Evolutionary conservation across 257 asterid genomes (phyloP).

Genomic region (Solanum bukasovii): DNA sequence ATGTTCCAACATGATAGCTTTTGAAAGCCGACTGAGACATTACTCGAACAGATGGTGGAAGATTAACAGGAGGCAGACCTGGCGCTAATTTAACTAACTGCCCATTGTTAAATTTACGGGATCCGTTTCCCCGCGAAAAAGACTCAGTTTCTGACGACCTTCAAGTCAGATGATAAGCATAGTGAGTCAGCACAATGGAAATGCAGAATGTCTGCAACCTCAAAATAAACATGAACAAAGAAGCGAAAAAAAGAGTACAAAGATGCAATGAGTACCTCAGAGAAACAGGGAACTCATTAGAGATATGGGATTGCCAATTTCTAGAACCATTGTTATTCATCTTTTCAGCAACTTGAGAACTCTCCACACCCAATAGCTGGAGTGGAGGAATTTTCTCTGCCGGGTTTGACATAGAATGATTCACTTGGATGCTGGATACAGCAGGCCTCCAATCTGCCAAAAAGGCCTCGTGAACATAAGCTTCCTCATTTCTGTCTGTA

Average conservation of each 20-base stretch:
- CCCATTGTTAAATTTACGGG: conserved; percentile 46
- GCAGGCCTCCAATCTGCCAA: conserved; percentile 89
- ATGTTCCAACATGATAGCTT: conserved; percentile 34
- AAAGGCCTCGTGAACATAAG: conserved; percentile 94
- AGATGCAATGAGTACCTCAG: conserved; percentile 31
- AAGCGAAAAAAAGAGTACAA: neutral
- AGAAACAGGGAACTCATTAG: conserved; percentile 31
- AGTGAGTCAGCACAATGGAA: conserved; percentile 9
- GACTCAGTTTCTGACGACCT: conserved; percentile 44
- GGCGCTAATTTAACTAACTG: conserved; percentile 89
- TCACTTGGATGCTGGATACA: conserved; percentile 23
- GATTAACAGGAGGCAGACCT: conserved; percentile 86
- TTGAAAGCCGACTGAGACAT: conserved; percentile 83
- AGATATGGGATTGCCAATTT: conserved; percentile 20
- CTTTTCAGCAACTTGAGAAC: conserved; percentile 30
- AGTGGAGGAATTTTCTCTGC: conserved; percentile 10
- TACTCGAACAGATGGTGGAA: conserved; percentile 92
- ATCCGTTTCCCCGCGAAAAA: conserved; percentile 49
- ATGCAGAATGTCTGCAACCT: neutral
- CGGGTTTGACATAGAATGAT: neutral
- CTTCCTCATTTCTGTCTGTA: conserved; percentile 66
- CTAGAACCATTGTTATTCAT: conserved; percentile 18
- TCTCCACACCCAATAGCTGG: conserved; percentile 17
- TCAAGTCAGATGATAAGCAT: conserved; percentile 13
- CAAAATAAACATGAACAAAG: neutral